A percentile compares a stretch with the other conserved stretches of the same genome.
Conservation (phyloP, 345 rosid species). For the Brassica carinata region DNA sequence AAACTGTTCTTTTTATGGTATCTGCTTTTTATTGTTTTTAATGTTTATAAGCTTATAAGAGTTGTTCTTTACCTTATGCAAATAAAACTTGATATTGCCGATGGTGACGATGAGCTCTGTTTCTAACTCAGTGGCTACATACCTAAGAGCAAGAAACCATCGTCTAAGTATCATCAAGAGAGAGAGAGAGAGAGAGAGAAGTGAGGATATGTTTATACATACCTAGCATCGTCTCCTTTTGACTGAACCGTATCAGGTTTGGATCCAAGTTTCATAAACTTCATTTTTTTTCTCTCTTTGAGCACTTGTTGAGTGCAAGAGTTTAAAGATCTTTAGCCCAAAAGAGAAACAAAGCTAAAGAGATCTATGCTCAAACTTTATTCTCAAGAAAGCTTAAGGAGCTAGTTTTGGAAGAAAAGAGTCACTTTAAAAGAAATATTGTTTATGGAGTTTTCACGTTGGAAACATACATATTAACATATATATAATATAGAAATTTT, state of each 20-base stretch:
- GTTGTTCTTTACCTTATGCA: constrained; percentile 60
- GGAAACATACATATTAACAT: constrained; percentile 9
- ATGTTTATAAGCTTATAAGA: neutral
- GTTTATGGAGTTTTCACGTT: constrained; percentile 1
- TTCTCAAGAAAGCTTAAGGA: constrained; percentile 20
- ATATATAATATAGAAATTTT: neutral
- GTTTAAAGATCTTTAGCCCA: neutral
- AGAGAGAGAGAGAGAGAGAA: neutral
- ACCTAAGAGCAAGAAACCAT: constrained; percentile 41
- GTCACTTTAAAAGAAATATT: neutral
- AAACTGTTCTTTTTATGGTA: neutral
- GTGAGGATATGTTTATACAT: neutral
- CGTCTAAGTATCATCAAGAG: neutral
- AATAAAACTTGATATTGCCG: constrained; percentile 57
- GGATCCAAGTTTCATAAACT: constrained; percentile 92
- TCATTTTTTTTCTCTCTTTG: constrained; percentile 55
- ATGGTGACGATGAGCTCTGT: constrained; percentile 58
- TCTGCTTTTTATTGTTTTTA: neutral
- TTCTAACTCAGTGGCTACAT: constrained; percentile 59
- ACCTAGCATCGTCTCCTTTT: constrained; percentile 63
- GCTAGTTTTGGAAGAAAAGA: neutral
- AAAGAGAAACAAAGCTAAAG: constrained; percentile 21
- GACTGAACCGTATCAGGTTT: constrained; percentile 73
- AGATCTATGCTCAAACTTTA: constrained; percentile 14
- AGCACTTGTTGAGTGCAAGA: neutral